Conservation (phyloP, 73 alveolate genomes). For the Paramecium caudatum region DNA sequence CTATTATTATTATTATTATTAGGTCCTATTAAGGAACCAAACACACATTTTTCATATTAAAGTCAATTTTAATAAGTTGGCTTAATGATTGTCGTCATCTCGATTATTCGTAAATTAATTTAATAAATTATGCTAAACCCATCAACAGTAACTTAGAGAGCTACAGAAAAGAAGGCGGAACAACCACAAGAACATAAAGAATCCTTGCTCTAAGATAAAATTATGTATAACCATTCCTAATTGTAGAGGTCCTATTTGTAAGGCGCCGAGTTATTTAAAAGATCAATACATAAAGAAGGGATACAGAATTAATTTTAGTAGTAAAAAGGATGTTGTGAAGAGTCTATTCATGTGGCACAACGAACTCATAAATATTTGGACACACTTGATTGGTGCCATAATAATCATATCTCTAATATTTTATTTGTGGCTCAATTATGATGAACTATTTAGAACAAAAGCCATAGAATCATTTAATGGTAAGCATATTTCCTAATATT, state of each 20-base stretch:
- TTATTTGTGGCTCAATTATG: constrained; percentile 22
- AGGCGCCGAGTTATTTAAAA: constrained; percentile 54
- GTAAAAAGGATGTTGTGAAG: constrained; percentile 37
- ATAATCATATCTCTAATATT: constrained; percentile 13
- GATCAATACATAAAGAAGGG: constrained; percentile 51
- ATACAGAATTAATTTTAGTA: constrained; percentile 35
- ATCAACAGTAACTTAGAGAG: too few species aligned
- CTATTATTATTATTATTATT: too few species aligned
- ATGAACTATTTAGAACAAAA: constrained; percentile 20
- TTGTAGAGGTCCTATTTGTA: constrained; percentile 43
- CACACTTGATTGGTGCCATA: constrained; percentile 58
- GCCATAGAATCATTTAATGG: constrained; percentile 70
- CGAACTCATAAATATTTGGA: constrained; percentile 23
- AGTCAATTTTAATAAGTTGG: too few species aligned
- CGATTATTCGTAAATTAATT: too few species aligned
- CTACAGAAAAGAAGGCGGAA: too few species aligned
- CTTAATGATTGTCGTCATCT: too few species aligned
- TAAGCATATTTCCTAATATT: background rate
- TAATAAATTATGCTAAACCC: too few species aligned
- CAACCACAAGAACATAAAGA: too few species aligned
- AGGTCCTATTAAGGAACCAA: too few species aligned
- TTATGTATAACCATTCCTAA: background rate
- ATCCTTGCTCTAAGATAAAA: background rate
- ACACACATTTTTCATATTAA: too few species aligned
- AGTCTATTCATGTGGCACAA: constrained; percentile 66